Evolutionary conservation across 495 filamentous ascomycete genomes (phyloP).

Genomic region (Bryoglossum gracile): DNA sequence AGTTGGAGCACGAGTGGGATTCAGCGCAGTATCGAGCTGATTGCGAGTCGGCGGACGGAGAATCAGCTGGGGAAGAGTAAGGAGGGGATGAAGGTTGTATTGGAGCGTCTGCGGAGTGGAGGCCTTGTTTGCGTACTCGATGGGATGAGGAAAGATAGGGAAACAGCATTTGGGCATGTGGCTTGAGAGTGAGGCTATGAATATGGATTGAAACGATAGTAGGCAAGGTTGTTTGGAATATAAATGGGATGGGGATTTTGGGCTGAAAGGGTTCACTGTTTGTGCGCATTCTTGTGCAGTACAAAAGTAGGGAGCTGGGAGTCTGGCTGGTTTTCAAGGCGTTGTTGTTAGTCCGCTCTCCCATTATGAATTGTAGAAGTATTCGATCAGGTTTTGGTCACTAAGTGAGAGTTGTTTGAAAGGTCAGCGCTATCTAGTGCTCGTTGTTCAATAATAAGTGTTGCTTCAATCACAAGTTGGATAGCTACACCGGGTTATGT

Average conservation of each 20-base stretch:
- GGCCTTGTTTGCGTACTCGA: constrained; percentile 82
- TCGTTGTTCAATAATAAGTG: too few relatives aligned
- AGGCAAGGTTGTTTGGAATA: neutral
- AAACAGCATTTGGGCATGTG: constrained; percentile 36
- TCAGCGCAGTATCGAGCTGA: constrained; percentile 82
- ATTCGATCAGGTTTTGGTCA: too few relatives aligned
- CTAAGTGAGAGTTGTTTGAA: too few relatives aligned
- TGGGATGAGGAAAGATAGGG: constrained; percentile 67
- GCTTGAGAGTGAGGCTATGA: constrained; percentile 31
- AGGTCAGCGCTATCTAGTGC: too few relatives aligned
- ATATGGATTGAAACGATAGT: neutral
- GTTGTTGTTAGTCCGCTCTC: constrained; percentile 15
- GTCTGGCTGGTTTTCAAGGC: constrained; percentile 16
- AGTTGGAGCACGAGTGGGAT: constrained; percentile 74
- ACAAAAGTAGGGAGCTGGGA: constrained; percentile 21
- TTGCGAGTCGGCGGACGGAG: constrained; percentile 75
- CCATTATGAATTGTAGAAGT: constrained; percentile 12
- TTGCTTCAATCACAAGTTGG: too few relatives aligned
- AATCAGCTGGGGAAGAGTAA: constrained; percentile 81
- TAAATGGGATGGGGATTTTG: neutral
- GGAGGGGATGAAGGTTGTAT: constrained; percentile 90
- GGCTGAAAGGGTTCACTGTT: neutral
- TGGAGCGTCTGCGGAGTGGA: constrained; percentile 74
- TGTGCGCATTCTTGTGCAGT: constrained; percentile 9
- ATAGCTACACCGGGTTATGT: too few relatives aligned